Percentiles rank a stretch among this genome's conserved stretches.
Conservation (phyloP, 306 rosid species). For the Boehmeria nivea region DNA sequence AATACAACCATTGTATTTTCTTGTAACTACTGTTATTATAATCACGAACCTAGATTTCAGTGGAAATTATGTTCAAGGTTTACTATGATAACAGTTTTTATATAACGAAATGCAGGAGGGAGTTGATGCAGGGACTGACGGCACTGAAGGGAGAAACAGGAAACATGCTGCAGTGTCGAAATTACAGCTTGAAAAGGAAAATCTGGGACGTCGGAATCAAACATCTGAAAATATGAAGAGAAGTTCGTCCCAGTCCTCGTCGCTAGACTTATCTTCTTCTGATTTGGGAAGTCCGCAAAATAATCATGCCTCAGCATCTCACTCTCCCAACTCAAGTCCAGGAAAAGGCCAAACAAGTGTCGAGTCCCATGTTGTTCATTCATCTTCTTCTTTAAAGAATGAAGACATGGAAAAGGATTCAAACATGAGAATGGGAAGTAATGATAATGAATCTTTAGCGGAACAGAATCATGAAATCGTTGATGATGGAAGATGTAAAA, state of each 20-base stretch:
- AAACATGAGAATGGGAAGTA: conserved; percentile 31
- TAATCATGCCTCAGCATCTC: conserved; percentile 33
- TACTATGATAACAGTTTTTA: too few relatives aligned
- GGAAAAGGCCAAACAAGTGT: conserved; percentile 26
- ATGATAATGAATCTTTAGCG: conserved; percentile 24
- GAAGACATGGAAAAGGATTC: conserved; percentile 35
- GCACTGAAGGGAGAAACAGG: conserved; percentile 30
- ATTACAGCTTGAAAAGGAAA: conserved; percentile 35
- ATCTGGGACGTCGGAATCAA: conserved; percentile 30
- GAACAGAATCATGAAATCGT: conserved; percentile 28
- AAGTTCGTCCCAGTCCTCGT: conserved; percentile 47
- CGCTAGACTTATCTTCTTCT: conserved; percentile 54
- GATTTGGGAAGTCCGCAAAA: conserved; percentile 58
- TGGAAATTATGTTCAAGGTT: too few relatives aligned
- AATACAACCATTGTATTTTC: too few relatives aligned
- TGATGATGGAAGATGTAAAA: conserved; percentile 12
- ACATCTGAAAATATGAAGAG: conserved; percentile 32
- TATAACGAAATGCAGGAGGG: conserved; percentile 46
- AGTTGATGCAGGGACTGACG: conserved; percentile 25
- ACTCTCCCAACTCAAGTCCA: conserved; percentile 35
- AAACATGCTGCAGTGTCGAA: conserved; percentile 35
- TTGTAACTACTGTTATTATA: too few relatives aligned
- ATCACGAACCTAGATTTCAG: too few relatives aligned
- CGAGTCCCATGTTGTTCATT: conserved; percentile 34
- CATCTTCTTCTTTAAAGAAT: conserved; percentile 43